A percentile compares a stretch with the other conserved stretches of the same genome.
phyloP scores from a whole-genome alignment of 306 rosid species.

The Dryas octopetala region DNA sequence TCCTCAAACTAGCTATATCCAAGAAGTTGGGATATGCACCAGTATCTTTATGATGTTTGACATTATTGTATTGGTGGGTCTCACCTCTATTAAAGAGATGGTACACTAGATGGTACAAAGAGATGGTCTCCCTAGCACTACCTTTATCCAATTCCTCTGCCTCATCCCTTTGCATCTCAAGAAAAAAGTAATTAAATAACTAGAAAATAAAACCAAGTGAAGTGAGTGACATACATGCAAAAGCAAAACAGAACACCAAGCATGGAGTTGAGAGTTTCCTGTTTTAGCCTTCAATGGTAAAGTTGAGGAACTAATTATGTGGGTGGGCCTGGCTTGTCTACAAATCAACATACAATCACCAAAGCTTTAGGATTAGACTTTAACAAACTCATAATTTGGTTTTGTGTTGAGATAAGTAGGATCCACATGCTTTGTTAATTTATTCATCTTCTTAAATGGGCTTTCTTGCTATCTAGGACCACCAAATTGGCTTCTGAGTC shows the following conservation, averaged over 20 bases:
- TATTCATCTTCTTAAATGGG: not conserved
- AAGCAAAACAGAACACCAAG: not conserved
- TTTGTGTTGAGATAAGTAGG: slow-evolving; percentile 12
- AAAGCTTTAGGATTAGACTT: slow-evolving; percentile 25
- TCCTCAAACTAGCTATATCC: too few species aligned
- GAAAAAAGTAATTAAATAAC: too few species aligned
- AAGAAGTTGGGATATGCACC: too few species aligned
- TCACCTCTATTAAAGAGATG: too few species aligned
- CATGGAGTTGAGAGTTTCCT: not conserved
- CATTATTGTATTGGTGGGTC: too few species aligned
- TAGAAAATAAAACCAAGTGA: not conserved
- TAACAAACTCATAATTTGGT: slow-evolving; percentile 30
- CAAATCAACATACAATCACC: slow-evolving; percentile 13
- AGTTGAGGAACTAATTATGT: slow-evolving; percentile 6
- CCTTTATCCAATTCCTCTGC: too few species aligned
- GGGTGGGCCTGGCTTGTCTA: slow-evolving; percentile 27
- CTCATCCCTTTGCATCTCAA: too few species aligned
- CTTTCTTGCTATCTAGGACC: slow-evolving; percentile 14
- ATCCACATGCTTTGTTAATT: slow-evolving; percentile 12
- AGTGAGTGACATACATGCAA: slow-evolving; percentile 16
- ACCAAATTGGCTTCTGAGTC: slow-evolving; percentile 24
- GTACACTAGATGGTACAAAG: too few species aligned
- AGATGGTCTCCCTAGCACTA: too few species aligned
- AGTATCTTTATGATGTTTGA: too few species aligned
- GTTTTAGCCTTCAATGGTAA: not conserved